These are phyloP conservation scores for Botrytis fabae DNA, from an alignment of 2,329 filamentous ascomycete species.

Conservation along the genomic window DNA sequence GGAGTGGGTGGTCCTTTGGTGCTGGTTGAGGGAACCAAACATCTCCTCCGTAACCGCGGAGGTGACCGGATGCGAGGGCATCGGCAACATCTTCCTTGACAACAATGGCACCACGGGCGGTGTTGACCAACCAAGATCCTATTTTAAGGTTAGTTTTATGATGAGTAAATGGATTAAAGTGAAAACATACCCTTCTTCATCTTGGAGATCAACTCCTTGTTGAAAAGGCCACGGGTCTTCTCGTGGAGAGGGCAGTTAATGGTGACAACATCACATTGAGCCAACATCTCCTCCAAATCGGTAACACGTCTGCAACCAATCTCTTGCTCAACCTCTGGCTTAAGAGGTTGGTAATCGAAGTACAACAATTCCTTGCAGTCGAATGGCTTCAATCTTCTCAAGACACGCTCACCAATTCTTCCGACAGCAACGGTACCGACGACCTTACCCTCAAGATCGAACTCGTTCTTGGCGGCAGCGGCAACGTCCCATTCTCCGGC, in stretches of 20 bases:
- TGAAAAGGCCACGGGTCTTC: slow-evolving; percentile 94
- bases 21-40: slow-evolving; percentile 95
- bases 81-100: slow-evolving; percentile 99
- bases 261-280: slow-evolving; percentile 94
- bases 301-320: slow-evolving; percentile 92
- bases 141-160: not conserved
- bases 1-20: slow-evolving; percentile 87
- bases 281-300: slow-evolving; percentile 86
- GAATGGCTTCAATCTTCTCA: slow-evolving; percentile 93
- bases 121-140: slow-evolving; percentile 98
- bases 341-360: slow-evolving; percentile 98
- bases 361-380: slow-evolving; percentile 99
- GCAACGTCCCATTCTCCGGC: slow-evolving; percentile 93
- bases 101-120: slow-evolving; percentile 95
- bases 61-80: slow-evolving; percentile 87
- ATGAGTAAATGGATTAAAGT: slow-evolving; percentile 50
- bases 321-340: slow-evolving; percentile 83
- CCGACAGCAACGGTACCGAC: slow-evolving; percentile 97
- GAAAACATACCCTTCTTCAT: slow-evolving; percentile 95
- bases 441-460: slow-evolving; percentile 94
- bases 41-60: slow-evolving; percentile 84
- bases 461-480: slow-evolving; percentile 96
- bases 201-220: slow-evolving; percentile 97
- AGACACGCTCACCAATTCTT: slow-evolving; percentile 96
- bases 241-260: slow-evolving; percentile 99